Evolutionary conservation across 805 yeast species (phyloP).

Genomic region (Teunomyces stri): DNA sequence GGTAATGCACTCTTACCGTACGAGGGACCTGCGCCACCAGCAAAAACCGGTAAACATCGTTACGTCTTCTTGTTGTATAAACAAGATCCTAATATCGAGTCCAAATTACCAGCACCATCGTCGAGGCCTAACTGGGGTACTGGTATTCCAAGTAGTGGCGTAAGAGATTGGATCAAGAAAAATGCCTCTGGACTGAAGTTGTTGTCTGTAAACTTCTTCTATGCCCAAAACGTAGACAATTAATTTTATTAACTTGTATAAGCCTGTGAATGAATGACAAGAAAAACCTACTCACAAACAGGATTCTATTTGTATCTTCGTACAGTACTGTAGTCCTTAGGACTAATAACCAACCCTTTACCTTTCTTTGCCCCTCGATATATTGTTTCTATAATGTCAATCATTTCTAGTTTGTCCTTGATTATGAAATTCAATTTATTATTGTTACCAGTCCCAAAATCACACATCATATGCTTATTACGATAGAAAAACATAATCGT

Average conservation of each 20-base stretch:
- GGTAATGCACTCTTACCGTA: constrained; percentile 53
- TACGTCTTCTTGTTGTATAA: constrained; percentile 76
- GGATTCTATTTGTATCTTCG: constrained; percentile 2
- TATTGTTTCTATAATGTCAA: constrained; percentile 85
- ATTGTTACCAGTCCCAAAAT: constrained; percentile 96
- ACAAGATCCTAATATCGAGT: constrained; percentile 49
- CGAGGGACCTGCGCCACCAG: constrained; percentile 89
- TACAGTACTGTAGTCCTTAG: constrained; percentile 57
- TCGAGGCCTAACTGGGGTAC: constrained; percentile 84
- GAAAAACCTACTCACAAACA: background rate
- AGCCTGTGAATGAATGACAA: background rate
- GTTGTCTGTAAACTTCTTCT: constrained; percentile 78
- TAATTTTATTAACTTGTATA: background rate
- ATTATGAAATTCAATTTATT: constrained; percentile 82
- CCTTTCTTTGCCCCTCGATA: constrained; percentile 92
- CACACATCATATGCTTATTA: constrained; percentile 97
- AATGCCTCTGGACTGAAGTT: constrained; percentile 55
- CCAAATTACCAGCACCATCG: constrained; percentile 37
- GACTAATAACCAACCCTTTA: constrained; percentile 85
- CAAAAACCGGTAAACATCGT: constrained; percentile 81
- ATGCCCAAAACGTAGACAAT: constrained; percentile 57
- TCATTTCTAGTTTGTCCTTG: constrained; percentile 81
- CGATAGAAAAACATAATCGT: constrained; percentile 91
- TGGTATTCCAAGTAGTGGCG: constrained; percentile 77
- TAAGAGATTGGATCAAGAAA: constrained; percentile 66